Conservation (phyloP, 2,329 filamentous ascomycete species). For the Trichothecium sympodiale region DNA sequence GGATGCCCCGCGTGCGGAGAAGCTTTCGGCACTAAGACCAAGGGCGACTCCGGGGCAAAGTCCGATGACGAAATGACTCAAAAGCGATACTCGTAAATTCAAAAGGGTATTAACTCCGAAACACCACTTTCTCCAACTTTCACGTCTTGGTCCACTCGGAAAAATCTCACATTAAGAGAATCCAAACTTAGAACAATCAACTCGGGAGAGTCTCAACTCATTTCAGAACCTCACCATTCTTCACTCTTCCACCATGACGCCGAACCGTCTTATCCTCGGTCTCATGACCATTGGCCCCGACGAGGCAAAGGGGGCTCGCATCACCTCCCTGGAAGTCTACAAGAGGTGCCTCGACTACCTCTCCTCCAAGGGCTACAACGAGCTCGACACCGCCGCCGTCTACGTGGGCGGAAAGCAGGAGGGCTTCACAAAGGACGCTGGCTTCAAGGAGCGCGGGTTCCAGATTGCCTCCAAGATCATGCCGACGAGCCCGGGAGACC, state of each 20-base stretch:
- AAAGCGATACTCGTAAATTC: too few relatives aligned
- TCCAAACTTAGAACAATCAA: too few relatives aligned
- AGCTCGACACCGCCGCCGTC: conserved; percentile 59
- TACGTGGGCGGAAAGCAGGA: conserved; percentile 62
- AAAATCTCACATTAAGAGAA: too few relatives aligned
- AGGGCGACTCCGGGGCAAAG: too few relatives aligned
- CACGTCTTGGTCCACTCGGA: too few relatives aligned
- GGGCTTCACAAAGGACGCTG: conserved; percentile 52
- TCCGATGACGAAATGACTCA: too few relatives aligned
- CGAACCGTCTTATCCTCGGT: conserved; percentile 25
- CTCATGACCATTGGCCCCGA: conserved; percentile 22
- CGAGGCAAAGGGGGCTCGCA: conserved; percentile 19
- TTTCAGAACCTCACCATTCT: too few relatives aligned
- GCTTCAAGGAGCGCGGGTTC: conserved; percentile 59
- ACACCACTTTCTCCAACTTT: too few relatives aligned
- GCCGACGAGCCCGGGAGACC: conserved; percentile 2
- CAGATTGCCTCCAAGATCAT: conserved; percentile 54
- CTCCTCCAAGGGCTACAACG: conserved; percentile 56
- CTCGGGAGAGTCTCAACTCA: too few relatives aligned
- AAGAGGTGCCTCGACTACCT: conserved; percentile 55
- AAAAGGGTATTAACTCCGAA: too few relatives aligned
- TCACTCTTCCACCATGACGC: conserved; percentile 27
- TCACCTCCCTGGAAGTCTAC: conserved; percentile 36
- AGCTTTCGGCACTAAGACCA: too few relatives aligned
- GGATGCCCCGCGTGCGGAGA: too few relatives aligned